Base-by-base conservation (phyloP, 306 rosid species). In the Vicia villosa region DNA sequence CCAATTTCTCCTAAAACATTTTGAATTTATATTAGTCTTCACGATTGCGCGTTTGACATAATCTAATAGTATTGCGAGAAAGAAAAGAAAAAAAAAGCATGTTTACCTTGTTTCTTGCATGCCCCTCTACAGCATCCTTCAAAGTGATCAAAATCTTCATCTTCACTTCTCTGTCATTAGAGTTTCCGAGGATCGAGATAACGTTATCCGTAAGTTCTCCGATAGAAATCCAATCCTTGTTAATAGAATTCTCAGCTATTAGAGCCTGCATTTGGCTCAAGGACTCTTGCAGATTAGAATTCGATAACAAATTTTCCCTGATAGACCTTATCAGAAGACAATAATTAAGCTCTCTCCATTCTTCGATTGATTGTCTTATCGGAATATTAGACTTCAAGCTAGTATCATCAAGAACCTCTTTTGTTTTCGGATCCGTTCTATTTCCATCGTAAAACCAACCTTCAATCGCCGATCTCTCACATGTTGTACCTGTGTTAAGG, bases 401-500 rank as follows among this genome's bases (percentile, higher is more conserved):
- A 37, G 73, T 78, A 69, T 91, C 88, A 80, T 85, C 84, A 9
- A 91, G 96, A 63, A 76, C 61, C 77, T 83, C 87, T 28, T 72
- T 55, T 15, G 96, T 88, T 73, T 86, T 82, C 0, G 97, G 96
- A 61, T 91, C 96, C 10, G 73, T 86, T 57, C 54, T 78, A 8
- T 74, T 11, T 5, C 91, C 92, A 55, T 68, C 49, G 10, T 76
- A 68, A 64, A 91, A 80, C 96, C 91, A 83, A 68, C 68, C 74
- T 52, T 74, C 74, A 67, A 91, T 83, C 32, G 97, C 87, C 60
- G 85, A 82, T 83, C 91, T 80, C 85, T 91, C 97, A 65, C 92
- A 91, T 50, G 97, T 88, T 49, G 96, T 91, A 30, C 95, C 95
- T 2, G 96, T 91, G 79, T 85, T 80, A 76, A 91, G 97, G 79